Evolutionary conservation across 192 early-diverging fungal genomes (phyloP).

Genomic region (Coemansia sp.): DNA sequence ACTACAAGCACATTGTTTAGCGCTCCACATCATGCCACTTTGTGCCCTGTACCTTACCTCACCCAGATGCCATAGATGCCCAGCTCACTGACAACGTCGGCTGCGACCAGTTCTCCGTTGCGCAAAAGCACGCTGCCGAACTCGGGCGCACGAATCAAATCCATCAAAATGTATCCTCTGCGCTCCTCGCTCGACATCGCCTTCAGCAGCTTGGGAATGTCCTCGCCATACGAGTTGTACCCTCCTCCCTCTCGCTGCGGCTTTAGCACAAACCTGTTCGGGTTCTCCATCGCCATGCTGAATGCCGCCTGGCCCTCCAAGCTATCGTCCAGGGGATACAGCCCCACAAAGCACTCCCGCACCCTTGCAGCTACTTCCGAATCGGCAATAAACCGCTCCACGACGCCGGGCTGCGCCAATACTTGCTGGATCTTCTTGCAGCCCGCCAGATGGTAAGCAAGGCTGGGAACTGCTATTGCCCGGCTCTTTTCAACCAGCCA

Average conservation of each 20-base stretch:
- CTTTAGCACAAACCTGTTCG: slow-evolving; percentile 82
- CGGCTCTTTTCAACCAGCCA: slow-evolving; percentile 77
- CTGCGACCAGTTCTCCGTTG: slow-evolving; percentile 65
- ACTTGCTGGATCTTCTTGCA: slow-evolving; percentile 97
- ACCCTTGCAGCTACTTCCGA: slow-evolving; percentile 50
- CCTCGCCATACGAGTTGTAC: slow-evolving; percentile 89
- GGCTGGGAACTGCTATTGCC: slow-evolving; percentile 83
- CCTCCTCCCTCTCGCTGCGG: slow-evolving; percentile 96
- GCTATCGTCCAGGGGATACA: slow-evolving; percentile 81
- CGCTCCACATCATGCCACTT: background rate
- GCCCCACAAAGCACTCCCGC: slow-evolving; percentile 79
- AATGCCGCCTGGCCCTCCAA: slow-evolving; percentile 66
- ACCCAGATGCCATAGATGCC: slow-evolving; percentile 93
- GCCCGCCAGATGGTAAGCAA: slow-evolving; percentile 91
- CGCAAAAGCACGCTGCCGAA: slow-evolving; percentile 74
- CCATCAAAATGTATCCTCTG: slow-evolving; percentile 93
- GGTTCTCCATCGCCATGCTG: slow-evolving; percentile 60
- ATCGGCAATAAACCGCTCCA: slow-evolving; percentile 68
- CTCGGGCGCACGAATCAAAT: slow-evolving; percentile 79
- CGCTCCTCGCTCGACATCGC: slow-evolving; percentile 62
- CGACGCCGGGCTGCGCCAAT: slow-evolving; percentile 69
- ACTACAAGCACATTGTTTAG: slow-evolving; percentile 34
- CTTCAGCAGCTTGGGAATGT: slow-evolving; percentile 64
- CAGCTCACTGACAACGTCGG: slow-evolving; percentile 86
- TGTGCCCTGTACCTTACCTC: slow-evolving; percentile 46